Evolutionary conservation across 1,139 yeast genomes (phyloP).

Genomic region (Dujonia santamariae): DNA sequence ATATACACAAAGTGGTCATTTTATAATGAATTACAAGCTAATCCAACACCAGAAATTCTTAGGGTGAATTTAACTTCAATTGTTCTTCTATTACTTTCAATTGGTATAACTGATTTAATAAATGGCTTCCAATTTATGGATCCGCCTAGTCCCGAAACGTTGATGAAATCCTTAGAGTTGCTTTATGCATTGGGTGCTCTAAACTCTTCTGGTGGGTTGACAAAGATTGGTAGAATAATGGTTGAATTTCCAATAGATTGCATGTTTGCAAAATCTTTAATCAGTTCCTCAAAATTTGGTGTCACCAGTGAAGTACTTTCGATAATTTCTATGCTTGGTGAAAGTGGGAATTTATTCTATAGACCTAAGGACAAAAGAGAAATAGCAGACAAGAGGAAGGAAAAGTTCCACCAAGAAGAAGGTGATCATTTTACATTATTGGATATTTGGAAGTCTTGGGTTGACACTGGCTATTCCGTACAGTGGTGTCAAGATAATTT

Average conservation of each 20-base stretch:
- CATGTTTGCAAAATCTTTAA: constrained; percentile 72
- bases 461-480: constrained; percentile 60
- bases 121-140: constrained; percentile 80
- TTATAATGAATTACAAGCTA: constrained; percentile 68
- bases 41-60: constrained; percentile 86
- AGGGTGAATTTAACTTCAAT: constrained; percentile 79
- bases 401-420: constrained; percentile 45
- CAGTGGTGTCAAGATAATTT: constrained; percentile 90
- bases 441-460: constrained; percentile 78
- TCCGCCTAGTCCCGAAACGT: constrained; percentile 68
- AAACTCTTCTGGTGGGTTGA: constrained; percentile 74
- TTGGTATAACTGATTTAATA: constrained; percentile 82
- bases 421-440: constrained; percentile 80
- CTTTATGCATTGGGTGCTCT: constrained; percentile 86
- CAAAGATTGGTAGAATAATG: constrained; percentile 79
- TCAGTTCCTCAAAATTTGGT: constrained; percentile 56
- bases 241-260: constrained; percentile 94
- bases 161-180: constrained; percentile 74
- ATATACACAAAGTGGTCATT: constrained; percentile 87
- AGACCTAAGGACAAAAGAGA: constrained; percentile 70
- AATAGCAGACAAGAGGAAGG: constrained; percentile 62
- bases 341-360: constrained; percentile 67
- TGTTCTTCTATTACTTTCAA: constrained; percentile 66
- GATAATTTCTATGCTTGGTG: constrained; percentile 81
- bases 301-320: constrained; percentile 68